These are phyloP conservation scores for Sequoiadendron giganteum DNA, from an alignment of 75 land plant genomes.

Conservation along the genomic window DNA sequence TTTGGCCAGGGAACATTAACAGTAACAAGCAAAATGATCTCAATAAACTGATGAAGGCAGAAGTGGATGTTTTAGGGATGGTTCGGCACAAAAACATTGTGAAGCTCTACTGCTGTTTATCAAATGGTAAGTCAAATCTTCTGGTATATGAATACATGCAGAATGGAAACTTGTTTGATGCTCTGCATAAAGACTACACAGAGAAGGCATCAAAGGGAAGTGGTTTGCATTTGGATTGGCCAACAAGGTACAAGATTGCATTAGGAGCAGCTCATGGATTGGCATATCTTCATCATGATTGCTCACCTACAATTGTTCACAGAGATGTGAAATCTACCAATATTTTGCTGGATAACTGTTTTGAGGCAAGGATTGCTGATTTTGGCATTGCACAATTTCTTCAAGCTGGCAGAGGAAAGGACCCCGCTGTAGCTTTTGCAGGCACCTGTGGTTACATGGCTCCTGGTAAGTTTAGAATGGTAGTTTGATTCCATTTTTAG, in stretches of 20 bases:
- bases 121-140: conserved; percentile 64
- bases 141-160: conserved; percentile 82
- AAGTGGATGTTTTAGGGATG: conserved; percentile 65
- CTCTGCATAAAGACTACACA: conserved; percentile 24
- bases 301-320: conserved; percentile 58
- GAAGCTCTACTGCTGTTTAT: conserved; percentile 71
- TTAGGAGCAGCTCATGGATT: conserved; percentile 70
- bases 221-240: conserved; percentile 48
- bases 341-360: conserved; percentile 64
- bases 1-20: conserved; percentile 14
- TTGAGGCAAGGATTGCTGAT: conserved; percentile 72
- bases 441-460: conserved; percentile 72
- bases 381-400: conserved; percentile 66
- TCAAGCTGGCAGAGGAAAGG: conserved; percentile 15
- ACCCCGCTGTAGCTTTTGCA: conserved; percentile 35
- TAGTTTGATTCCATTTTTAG: background rate
- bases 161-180: conserved; percentile 74
- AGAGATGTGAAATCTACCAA: conserved; percentile 82
- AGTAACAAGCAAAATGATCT: conserved; percentile 17
- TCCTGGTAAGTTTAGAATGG: conserved; percentile 37
- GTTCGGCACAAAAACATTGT: conserved; percentile 86
- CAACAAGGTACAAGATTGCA: conserved; percentile 48
- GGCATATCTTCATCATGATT: conserved; percentile 84
- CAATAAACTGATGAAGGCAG: conserved; percentile 49
- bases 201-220: conserved; percentile 17